These are phyloP conservation scores for Heliamphora pulchella DNA, from an alignment of 179 eudicot genomes.

Conservation along the genomic window DNA sequence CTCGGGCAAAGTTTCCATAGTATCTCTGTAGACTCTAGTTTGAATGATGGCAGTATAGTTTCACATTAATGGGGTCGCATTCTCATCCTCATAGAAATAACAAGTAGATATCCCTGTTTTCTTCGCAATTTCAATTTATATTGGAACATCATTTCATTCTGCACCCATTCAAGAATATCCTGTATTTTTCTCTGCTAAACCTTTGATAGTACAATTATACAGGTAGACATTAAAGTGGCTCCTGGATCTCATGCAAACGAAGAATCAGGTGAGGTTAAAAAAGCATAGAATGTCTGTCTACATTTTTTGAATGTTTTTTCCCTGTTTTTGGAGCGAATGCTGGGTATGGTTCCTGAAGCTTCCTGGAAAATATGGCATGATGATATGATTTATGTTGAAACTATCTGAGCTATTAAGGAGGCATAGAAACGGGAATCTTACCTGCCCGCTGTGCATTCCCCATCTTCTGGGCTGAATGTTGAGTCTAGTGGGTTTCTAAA, in stretches of 20 bases:
- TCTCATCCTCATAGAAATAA: not conserved
- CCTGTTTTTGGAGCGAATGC: not conserved
- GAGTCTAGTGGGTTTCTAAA: not conserved
- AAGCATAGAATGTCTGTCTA: not conserved
- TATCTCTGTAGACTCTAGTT: not conserved
- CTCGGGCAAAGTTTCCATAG: not conserved
- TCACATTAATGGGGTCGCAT: not conserved
- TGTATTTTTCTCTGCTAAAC: not conserved
- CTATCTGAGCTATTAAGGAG: not conserved
- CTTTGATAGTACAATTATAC: constrained; percentile 13
- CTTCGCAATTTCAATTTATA: not conserved
- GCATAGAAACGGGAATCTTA: not conserved
- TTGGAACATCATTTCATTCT: constrained; percentile 9
- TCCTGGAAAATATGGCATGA: not conserved
- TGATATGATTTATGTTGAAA: no score
- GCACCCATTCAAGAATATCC: not conserved
- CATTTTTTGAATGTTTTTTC: not conserved
- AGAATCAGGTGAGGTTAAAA: constrained; percentile 55
- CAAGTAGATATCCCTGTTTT: not conserved
- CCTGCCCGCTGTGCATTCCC: not conserved
- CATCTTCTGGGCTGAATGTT: not conserved
- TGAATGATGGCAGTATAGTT: not conserved
- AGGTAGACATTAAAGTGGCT: constrained; percentile 88
- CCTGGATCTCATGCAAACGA: constrained; percentile 91
- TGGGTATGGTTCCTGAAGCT: not conserved